A percentile compares a stretch with the other conserved stretches of the same genome.
Conservation (phyloP, 805 yeast species). For the Phaffomyces antillensis region DNA sequence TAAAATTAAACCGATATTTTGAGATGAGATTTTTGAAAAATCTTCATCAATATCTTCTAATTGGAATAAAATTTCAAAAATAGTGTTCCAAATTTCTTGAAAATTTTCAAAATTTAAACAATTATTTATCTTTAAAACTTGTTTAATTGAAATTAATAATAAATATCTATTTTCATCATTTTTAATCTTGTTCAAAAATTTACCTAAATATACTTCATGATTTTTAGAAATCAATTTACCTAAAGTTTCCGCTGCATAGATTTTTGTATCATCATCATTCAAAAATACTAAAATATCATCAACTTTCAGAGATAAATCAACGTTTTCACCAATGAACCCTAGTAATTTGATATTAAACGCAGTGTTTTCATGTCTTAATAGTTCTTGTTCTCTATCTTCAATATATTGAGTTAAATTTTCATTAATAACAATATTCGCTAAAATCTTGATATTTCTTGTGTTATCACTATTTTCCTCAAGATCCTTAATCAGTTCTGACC, state of each 20-base stretch:
- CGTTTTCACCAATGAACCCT: constrained; percentile 40
- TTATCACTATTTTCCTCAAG: constrained; percentile 15
- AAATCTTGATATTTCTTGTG: constrained; percentile 18
- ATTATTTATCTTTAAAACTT: constrained; percentile 20
- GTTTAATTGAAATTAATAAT: constrained; percentile 27
- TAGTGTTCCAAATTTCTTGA: constrained; percentile 22
- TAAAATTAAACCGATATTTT: constrained; percentile 21
- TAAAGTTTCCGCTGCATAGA: constrained; percentile 45
- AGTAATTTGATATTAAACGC: constrained; percentile 36
- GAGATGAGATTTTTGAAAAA: constrained; percentile 18
- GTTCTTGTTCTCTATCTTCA: constrained; percentile 14
- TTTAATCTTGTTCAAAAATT: constrained; percentile 27
- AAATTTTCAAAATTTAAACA: constrained; percentile 18
- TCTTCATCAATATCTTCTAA: constrained; percentile 18
- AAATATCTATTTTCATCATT: constrained; percentile 19
- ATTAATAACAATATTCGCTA: constrained; percentile 19
- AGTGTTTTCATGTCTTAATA: constrained; percentile 12
- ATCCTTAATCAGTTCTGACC: constrained; percentile 20
- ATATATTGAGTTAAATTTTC: constrained; percentile 20
- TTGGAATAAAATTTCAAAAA: constrained; percentile 11
- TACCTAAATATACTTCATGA: constrained; percentile 30
- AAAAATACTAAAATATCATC: constrained; percentile 31
- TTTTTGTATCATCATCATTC: constrained; percentile 30
- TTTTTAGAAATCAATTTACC: constrained; percentile 42
- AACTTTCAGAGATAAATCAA: constrained; percentile 27